Evolutionary conservation across 2,329 filamentous ascomycete species (phyloP).

Genomic region (Emydomyces testavorans): DNA sequence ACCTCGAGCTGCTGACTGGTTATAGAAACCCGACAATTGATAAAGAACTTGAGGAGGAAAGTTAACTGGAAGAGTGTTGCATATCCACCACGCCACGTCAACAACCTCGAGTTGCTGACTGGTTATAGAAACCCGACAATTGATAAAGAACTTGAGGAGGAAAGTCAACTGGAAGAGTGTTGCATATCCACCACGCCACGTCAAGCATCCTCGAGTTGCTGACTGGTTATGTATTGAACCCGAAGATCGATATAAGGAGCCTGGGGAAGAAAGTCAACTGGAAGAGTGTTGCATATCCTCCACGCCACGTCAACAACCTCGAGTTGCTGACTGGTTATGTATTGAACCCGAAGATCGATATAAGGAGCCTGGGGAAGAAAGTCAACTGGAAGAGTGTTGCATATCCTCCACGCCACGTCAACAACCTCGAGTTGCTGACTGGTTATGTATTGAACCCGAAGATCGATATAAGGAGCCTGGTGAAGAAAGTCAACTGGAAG

Average conservation of each 20-base stretch:
- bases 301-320: constrained; percentile 10
- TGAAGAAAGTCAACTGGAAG: background rate
- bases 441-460: no score
- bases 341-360: background rate
- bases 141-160: background rate
- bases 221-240: background rate
- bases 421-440: no score
- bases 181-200: constrained; percentile 10
- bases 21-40: background rate
- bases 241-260: no score
- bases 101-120: background rate
- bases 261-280: background rate
- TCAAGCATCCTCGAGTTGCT: background rate
- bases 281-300: constrained; percentile 2
- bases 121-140: no score
- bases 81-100: no score
- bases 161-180: no score
- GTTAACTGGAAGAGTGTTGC: background rate
- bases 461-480: no score
- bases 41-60: background rate
- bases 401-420: constrained; percentile 7
- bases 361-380: background rate
- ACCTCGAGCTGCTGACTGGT: constrained; percentile 3
- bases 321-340: constrained; percentile 8
- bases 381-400: no score